Conservation (phyloP, 768 basidiomycete genomes). For the Boletus tylopilopsis region DNA sequence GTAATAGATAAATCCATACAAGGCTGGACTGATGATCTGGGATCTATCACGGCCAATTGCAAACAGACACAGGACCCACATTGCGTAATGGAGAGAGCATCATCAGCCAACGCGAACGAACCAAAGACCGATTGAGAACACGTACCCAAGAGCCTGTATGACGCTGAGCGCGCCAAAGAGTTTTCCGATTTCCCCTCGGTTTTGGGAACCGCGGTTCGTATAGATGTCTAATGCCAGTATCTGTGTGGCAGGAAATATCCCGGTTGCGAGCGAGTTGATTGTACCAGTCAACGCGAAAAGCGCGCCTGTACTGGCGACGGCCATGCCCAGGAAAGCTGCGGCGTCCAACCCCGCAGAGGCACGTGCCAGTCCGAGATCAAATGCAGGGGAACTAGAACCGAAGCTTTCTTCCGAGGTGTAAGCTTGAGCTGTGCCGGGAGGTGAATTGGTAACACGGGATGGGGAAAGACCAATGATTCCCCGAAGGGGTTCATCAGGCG, state of each 20-base stretch:
- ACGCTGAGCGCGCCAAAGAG: conserved; percentile 83
- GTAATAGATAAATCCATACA: conserved; percentile 71
- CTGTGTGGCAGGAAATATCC: conserved; percentile 63
- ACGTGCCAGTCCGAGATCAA: conserved; percentile 71
- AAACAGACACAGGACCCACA: not conserved
- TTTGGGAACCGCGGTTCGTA: conserved; percentile 41
- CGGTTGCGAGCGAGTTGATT: conserved; percentile 55
- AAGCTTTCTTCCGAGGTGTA: not conserved
- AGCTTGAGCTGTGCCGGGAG: not conserved
- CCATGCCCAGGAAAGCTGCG: conserved; percentile 48
- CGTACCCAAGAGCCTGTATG: conserved; percentile 62
- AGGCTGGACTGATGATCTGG: conserved; percentile 64
- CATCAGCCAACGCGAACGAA: not conserved
- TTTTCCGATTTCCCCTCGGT: conserved; percentile 55
- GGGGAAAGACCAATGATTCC: not conserved
- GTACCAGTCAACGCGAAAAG: conserved; percentile 51
- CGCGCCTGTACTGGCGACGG: conserved; percentile 40
- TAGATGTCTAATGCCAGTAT: conserved; percentile 72
- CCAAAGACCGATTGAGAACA: not conserved
- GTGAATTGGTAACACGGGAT: conserved; percentile 1
- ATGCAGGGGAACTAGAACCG: conserved; percentile 38
- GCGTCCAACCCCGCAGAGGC: conserved; percentile 57
- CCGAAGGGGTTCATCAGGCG: conserved; percentile 17
- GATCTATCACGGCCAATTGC: conserved; percentile 36
- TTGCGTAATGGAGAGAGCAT: not conserved